phyloP scores from a whole-genome alignment of 2,329 filamentous ascomycete genomes.

The Teratosphaeria destructans region DNA sequence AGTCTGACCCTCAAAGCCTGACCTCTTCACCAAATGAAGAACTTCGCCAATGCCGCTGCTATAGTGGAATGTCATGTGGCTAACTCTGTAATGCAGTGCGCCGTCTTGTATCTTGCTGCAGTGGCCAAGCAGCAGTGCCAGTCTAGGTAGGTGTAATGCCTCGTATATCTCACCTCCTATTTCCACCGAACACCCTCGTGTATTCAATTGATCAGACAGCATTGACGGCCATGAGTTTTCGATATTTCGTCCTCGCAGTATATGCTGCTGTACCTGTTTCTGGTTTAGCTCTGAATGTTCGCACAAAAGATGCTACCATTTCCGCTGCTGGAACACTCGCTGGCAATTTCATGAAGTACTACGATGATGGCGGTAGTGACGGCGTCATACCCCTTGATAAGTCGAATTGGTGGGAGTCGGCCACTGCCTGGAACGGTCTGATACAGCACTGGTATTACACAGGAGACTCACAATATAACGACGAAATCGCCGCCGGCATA shows the following conservation, averaged over 20 bases:
- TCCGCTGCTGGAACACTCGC: slow-evolving; percentile 2
- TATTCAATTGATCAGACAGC: neutral
- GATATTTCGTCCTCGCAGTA: neutral
- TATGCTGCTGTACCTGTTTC: neutral
- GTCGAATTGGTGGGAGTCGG: slow-evolving; percentile 39
- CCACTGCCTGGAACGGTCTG: slow-evolving; percentile 57
- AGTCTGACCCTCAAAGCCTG: neutral
- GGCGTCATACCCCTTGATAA: neutral
- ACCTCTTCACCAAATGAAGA: too few species aligned
- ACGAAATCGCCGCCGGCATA: slow-evolving; percentile 48
- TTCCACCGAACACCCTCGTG: neutral
- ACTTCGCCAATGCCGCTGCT: neutral
- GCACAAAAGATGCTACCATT: neutral
- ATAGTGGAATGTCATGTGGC: neutral
- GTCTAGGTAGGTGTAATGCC: neutral
- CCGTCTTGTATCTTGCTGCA: neutral
- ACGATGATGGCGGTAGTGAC: slow-evolving; percentile 4
- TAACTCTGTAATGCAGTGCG: neutral
- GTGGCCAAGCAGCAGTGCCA: neutral
- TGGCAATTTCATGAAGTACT: slow-evolving; percentile 4
- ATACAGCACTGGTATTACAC: slow-evolving; percentile 61
- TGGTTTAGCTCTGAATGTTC: neutral
- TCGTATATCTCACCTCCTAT: neutral
- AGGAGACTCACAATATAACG: slow-evolving; percentile 51
- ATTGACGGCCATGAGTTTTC: neutral